Evolutionary conservation across 169 alveolate species (phyloP).

Genomic region (Cyclospora cayetanensis): DNA sequence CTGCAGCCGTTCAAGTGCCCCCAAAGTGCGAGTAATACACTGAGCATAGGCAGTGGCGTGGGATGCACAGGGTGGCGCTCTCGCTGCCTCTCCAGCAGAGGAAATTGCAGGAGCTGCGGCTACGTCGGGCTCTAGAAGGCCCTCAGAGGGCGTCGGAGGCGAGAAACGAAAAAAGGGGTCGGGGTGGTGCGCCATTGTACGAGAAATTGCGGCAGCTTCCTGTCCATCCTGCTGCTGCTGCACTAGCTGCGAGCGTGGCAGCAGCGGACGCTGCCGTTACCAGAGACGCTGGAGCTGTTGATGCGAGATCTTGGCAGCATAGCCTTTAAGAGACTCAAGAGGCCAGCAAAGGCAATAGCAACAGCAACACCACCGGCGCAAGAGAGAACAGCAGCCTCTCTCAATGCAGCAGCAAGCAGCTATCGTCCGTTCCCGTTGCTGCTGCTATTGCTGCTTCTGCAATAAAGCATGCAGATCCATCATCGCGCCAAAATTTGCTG

Average conservation of each 20-base stretch:
- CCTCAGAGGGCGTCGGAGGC: neutral
- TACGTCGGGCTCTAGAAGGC: neutral
- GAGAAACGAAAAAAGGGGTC: too few species aligned
- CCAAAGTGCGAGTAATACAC: neutral
- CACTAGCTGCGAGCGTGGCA: neutral
- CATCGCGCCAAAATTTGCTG: neutral
- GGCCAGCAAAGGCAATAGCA: neutral
- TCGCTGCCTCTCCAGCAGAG: neutral
- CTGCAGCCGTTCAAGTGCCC: neutral
- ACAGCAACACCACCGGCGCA: neutral
- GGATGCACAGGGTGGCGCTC: neutral
- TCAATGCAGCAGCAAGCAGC: neutral
- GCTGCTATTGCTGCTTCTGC: neutral
- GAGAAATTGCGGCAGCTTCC: neutral
- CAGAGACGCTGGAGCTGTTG: neutral
- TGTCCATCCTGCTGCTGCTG: constrained; percentile 32
- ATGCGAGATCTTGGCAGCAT: neutral
- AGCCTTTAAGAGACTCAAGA: neutral
- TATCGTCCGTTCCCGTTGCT: neutral
- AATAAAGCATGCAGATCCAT: neutral
- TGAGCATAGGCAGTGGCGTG: neutral
- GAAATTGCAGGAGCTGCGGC: constrained; percentile 1
- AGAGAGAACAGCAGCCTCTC: neutral
- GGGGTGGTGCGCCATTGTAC: neutral
- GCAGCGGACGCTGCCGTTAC: neutral